Base-by-base conservation (phyloP, 352 stramenopile species). In the Phytophthora hybrid region DNA sequence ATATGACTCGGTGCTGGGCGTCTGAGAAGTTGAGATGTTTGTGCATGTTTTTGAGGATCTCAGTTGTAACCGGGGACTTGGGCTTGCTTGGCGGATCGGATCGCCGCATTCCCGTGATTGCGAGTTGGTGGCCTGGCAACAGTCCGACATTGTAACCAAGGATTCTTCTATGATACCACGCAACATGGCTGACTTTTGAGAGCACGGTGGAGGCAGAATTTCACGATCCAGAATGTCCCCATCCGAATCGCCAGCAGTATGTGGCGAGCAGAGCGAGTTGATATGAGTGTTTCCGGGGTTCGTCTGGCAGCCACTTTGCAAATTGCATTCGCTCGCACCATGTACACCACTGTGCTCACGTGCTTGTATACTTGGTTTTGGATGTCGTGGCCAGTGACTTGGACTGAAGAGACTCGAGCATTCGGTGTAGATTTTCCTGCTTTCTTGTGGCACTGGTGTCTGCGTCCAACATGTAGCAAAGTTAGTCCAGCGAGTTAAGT, bases 371-470 rank as follows among this genome's bases (percentile, higher is more conserved):
- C 39, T 47, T 47, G 39, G 39, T n/a, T 6, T n/a, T 47, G 7
- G 39, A 47, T 5, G 39, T 47, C 39, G 46, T 41, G 66, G 66
- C 37, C 66, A 73, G n/a, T 32, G 66, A 55, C 21, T 32, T n/a
- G 66, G 58, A 63, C 19, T 67, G 66, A 39, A 63, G 53, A 29
- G 19, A 49, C 2, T 59, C 51, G 39, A 73, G 52, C 67, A 62
- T 34, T 26, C 16, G 32, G 11, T 39, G 32, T 39, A 39, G 11
- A 39, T 10, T 39, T 39, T 39, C 32, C 32, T 10, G 32, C 6
- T 3, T 26, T 26, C 23, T 26, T 26, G 23, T 26, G 23, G 23
- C 23, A 26, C 23, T 26, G 23, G 23, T 19, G 32, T 44, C 58
- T 73, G 66, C 7, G 4, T 39, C 52, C 66, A 67, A 9, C 5